These are phyloP conservation scores for Leucocoprinus sp. DNA, from an alignment of 768 basidiomycete genomes.

Conservation along the genomic window DNA sequence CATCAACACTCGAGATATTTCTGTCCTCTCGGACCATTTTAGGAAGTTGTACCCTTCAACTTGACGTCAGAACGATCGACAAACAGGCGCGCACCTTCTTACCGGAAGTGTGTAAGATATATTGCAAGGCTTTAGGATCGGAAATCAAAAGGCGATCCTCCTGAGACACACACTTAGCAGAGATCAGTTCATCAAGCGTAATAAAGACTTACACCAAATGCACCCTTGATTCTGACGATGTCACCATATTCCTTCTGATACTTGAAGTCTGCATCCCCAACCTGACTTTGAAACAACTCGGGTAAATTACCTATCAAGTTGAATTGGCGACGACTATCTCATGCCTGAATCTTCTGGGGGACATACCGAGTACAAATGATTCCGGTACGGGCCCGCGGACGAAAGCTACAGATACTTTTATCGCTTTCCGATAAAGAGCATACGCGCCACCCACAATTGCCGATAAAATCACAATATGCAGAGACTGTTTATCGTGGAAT, in stretches of 20 bases:
- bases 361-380: constrained; percentile 39
- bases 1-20: constrained; percentile 40
- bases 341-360: not conserved
- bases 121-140: constrained; percentile 52
- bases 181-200: not conserved
- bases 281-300: constrained; percentile 43
- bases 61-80: not conserved
- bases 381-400: constrained; percentile 42
- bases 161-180: constrained; percentile 20
- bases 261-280: constrained; percentile 43
- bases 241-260: constrained; percentile 43
- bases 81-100: constrained; percentile 1
- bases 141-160: constrained; percentile 45
- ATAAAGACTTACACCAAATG: constrained; percentile 33
- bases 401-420: constrained; percentile 33
- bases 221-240: constrained; percentile 41
- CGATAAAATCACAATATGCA: constrained; percentile 13
- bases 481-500: constrained; percentile 7
- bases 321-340: not conserved
- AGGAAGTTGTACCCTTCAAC: constrained; percentile 41
- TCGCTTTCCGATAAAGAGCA: constrained; percentile 25
- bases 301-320: constrained; percentile 37
- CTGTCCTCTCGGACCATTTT: constrained; percentile 42
- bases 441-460: constrained; percentile 18
- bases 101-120: constrained; percentile 47